Evolutionary conservation across 2,329 filamentous ascomycete species (phyloP).

Genomic region (Alternaria ventricosa): DNA sequence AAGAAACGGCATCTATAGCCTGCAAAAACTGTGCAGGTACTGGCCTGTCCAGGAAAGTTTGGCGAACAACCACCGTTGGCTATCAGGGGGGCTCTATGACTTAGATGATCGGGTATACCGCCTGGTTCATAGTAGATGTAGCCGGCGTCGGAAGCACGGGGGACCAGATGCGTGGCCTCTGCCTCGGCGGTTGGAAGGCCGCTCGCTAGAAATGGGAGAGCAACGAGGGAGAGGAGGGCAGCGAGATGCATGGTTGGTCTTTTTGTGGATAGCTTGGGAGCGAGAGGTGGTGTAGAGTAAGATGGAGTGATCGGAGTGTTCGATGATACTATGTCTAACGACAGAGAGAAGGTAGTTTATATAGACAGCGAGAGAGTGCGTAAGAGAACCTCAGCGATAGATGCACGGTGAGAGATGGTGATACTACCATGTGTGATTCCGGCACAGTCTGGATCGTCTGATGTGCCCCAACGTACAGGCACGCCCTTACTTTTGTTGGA

Average conservation of each 20-base stretch:
- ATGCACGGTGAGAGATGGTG: not conserved
- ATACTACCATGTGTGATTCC: not conserved
- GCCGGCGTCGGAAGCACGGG: not conserved
- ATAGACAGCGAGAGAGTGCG: not conserved
- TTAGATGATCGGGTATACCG: not conserved
- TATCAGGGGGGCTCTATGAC: not conserved
- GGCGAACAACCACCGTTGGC: not conserved
- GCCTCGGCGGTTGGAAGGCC: not conserved
- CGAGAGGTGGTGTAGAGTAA: not conserved
- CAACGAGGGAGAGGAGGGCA: not conserved
- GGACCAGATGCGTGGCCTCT: not conserved
- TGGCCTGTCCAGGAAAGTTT: not conserved
- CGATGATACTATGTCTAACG: not conserved
- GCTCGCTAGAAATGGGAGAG: not conserved
- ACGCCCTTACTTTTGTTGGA: not conserved
- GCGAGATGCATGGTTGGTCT: not conserved
- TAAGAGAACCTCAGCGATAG: not conserved
- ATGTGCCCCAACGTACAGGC: not conserved
- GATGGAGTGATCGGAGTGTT: not conserved
- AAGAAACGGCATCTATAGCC: not conserved
- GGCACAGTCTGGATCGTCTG: not conserved
- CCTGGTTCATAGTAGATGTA: not conserved
- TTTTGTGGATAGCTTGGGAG: not conserved
- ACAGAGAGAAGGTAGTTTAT: not conserved
- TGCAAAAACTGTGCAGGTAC: not conserved